Evolutionary conservation across 106 monocot species (phyloP).

Genomic region (Amphibolis antarctica): DNA sequence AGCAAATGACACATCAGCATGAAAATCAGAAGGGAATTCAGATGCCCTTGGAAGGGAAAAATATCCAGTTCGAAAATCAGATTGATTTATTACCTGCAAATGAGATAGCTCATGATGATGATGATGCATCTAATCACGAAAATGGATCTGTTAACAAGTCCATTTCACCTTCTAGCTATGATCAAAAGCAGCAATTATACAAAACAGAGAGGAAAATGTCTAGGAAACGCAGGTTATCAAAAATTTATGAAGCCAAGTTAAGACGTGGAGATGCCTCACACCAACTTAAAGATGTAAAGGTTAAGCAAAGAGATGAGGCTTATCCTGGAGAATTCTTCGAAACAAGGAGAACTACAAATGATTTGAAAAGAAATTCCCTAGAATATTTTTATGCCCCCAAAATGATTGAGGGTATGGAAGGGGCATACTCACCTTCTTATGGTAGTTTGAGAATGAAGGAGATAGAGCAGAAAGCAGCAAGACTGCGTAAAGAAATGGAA

Average conservation of each 20-base stretch:
- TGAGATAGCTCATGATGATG: background rate
- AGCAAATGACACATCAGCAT: background rate
- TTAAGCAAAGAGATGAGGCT: constrained; percentile 6
- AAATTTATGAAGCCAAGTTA: constrained; percentile 6
- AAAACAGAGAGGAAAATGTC: constrained; percentile 8
- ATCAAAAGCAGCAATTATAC: background rate
- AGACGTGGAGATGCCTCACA: constrained; percentile 1
- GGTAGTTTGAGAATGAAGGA: constrained; percentile 3
- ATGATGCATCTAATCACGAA: background rate
- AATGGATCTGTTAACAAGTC: background rate
- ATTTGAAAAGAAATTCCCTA: background rate
- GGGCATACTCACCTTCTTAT: constrained; percentile 3
- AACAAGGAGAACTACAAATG: background rate
- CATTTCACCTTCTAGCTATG: background rate
- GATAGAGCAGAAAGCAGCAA: constrained; percentile 12
- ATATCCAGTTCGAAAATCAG: constrained; percentile 6
- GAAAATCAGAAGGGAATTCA: background rate
- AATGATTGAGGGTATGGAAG: constrained; percentile 1
- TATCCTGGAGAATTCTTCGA: constrained; percentile 9
- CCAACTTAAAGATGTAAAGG: background rate
- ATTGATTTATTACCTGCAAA: background rate
- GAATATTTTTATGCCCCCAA: background rate
- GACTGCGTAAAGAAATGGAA: constrained; percentile 10
- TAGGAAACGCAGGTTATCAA: constrained; percentile 8
- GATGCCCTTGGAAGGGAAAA: background rate